Evolutionary conservation across 805 yeast species (phyloP).

Genomic region (Sugiyamaella qingdaonensis): DNA sequence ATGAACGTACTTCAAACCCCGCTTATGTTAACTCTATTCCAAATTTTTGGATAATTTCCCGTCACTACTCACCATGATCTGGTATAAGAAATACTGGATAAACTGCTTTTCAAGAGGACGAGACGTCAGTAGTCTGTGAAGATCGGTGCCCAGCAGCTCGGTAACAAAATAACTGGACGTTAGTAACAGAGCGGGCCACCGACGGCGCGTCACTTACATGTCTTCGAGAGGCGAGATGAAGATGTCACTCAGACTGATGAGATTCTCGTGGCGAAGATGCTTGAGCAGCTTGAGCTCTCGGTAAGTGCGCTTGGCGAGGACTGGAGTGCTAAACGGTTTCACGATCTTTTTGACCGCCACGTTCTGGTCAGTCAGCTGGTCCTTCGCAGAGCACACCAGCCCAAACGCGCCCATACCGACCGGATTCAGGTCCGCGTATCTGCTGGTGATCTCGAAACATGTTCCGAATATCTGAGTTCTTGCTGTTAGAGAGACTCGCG

Average conservation of each 20-base stretch:
- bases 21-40: slow-evolving; percentile 30
- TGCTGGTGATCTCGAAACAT: slow-evolving; percentile 81
- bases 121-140: slow-evolving; percentile 84
- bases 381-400: slow-evolving; percentile 92
- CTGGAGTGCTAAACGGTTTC: slow-evolving; percentile 95
- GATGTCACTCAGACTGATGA: slow-evolving; percentile 88
- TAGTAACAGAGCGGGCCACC: slow-evolving; percentile 34
- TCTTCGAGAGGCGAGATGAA: slow-evolving; percentile 93
- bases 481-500: neutral
- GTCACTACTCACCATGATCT: slow-evolving; percentile 46
- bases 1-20: slow-evolving; percentile 86
- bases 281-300: slow-evolving; percentile 91
- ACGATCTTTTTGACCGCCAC: slow-evolving; percentile 97
- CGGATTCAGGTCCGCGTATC: slow-evolving; percentile 90
- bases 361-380: slow-evolving; percentile 81
- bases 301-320: slow-evolving; percentile 92
- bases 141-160: slow-evolving; percentile 93
- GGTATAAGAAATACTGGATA: slow-evolving; percentile 94
- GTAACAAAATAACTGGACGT: slow-evolving; percentile 67
- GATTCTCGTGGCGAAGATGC: slow-evolving; percentile 90
- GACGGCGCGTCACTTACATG: slow-evolving; percentile 41
- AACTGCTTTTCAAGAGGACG: slow-evolving; percentile 95
- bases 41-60: neutral
- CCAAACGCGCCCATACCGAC: slow-evolving; percentile 99
- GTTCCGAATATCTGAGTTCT: slow-evolving; percentile 94